Evolutionary conservation across 2,329 filamentous ascomycete genomes (phyloP).

Genomic region (Trichoderma oligosporum): DNA sequence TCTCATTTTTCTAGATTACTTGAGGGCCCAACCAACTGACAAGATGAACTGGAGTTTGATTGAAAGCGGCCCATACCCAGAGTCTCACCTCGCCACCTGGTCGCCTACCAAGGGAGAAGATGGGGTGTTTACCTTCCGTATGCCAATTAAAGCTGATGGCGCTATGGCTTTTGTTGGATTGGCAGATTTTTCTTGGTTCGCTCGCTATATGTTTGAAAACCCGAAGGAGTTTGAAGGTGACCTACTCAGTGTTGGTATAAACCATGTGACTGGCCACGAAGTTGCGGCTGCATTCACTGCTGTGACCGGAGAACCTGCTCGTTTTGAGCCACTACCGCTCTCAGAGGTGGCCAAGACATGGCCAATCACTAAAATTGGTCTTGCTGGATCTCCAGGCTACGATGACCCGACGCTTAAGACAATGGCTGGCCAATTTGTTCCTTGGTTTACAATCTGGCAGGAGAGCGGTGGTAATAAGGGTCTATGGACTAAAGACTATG

Average conservation of each 20-base stretch:
- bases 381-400: constrained; percentile 14
- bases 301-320: constrained; percentile 17
- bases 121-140: constrained; percentile 9
- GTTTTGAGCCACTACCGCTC: constrained; percentile 14
- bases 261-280: constrained; percentile 15
- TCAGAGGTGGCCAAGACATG: neutral
- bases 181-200: constrained; percentile 17
- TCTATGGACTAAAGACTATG: constrained; percentile 20
- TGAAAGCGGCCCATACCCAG: constrained; percentile 13
- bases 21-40: constrained; percentile 2
- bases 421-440: constrained; percentile 13
- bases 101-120: neutral
- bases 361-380: constrained; percentile 7
- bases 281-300: constrained; percentile 18
- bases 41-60: constrained; percentile 13
- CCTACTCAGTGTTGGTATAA: constrained; percentile 20
- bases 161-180: constrained; percentile 12
- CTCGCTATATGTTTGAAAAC: constrained; percentile 20
- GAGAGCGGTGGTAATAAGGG: constrained; percentile 21
- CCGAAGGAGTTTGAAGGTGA: constrained; percentile 18
- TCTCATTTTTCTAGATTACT: neutral
- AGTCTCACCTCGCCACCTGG: constrained; percentile 12
- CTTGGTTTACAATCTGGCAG: constrained; percentile 20
- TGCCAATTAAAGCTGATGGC: constrained; percentile 1
- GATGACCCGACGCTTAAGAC: constrained; percentile 19